phyloP scores from a whole-genome alignment of 257 asterid genomes.

The Penstemon newberryi region DNA sequence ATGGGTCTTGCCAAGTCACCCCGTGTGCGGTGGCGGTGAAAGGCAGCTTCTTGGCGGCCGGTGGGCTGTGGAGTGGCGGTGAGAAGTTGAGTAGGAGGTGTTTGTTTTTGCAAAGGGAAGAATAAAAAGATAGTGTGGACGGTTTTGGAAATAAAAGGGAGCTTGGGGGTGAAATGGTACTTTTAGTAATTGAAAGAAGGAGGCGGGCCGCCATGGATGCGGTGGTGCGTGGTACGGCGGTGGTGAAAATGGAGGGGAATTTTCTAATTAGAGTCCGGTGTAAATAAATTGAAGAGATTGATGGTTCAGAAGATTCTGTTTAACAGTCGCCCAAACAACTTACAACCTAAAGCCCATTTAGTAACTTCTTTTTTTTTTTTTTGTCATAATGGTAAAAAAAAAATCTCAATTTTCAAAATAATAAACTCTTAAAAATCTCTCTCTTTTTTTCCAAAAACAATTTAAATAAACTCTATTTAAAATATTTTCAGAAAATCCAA shows the following conservation, averaged over 20 bases:
- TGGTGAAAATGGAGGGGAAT: slow-evolving; percentile 22
- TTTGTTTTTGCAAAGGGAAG: slow-evolving; percentile 49
- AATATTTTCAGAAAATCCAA: too few relatives aligned
- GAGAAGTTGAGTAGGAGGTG: slow-evolving; percentile 8
- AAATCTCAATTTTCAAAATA: too few relatives aligned
- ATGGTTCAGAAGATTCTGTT: too few relatives aligned
- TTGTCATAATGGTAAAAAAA: too few relatives aligned
- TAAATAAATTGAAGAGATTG: too few relatives aligned
- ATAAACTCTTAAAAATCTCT: too few relatives aligned
- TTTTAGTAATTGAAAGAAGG: slow-evolving; percentile 29
- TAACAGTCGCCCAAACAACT: too few relatives aligned
- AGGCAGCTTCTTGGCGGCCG: slow-evolving; percentile 68
- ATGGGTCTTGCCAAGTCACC: slow-evolving; percentile 65
- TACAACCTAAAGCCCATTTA: too few relatives aligned
- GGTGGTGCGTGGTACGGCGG: slow-evolving; percentile 19
- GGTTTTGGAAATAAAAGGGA: slow-evolving; percentile 26
- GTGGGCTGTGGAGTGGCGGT: slow-evolving; percentile 39
- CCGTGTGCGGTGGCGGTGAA: slow-evolving; percentile 69
- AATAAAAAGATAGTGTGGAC: slow-evolving; percentile 39
- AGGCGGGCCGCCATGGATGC: slow-evolving; percentile 42
- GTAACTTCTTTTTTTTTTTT: too few relatives aligned
- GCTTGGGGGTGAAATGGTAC: slow-evolving; percentile 26
- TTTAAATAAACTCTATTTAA: too few relatives aligned
- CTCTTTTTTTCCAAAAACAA: too few relatives aligned
- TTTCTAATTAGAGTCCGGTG: too few relatives aligned